Base-by-base conservation (phyloP, 1,284 basidiomycete genomes). In the Meira nashicola region DNA sequence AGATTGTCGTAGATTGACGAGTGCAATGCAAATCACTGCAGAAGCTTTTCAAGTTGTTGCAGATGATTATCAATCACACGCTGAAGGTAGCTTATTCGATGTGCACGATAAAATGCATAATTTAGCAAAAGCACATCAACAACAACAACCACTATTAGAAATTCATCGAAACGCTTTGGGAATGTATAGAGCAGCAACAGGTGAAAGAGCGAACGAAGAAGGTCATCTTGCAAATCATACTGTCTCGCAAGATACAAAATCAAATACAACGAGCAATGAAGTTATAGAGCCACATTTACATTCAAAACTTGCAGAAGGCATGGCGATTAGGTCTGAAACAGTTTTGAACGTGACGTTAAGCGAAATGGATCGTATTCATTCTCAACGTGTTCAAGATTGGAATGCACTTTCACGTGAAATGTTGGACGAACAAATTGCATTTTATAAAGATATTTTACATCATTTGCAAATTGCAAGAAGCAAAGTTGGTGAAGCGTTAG, bases 281-380 rank as follows among this genome's bases (percentile, higher is more conserved):
- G n/a, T n/a, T n/a, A n/a, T n/a, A n/a, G 19, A 15, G 19, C 28
- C n/a, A 39, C 17, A 25, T 25, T 17, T 19, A 21, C 19, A 50
- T 2, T 23, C 60, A 38, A 59, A 63, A 40, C 59, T 62, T 1
- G 66, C 70, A 10, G 86, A 87, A 25, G 21, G 37, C 15, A 78
- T 87, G 61, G 84, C 86, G 1, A 82, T 85, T 2, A 84, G 89
- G 17, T 91, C 88, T 75, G 90, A 92, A 79, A 92, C 90, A 0
- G 88, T 91, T 7, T 79, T 92, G 23, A 92, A 92, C 76, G 86
- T 86, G 2, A 55, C 90, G 0, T 87, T 90, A 84, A 88, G 89
- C 2, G 90, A 92, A 80, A 86, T 92, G 82, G 87, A 89, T 58
- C 86, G 67, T 0, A 37, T 70, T 2, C 69, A 73, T 50, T 44